Base-by-base conservation (phyloP, 371 early-diverging fungal species). In the Dichotomocladium elegans region DNA sequence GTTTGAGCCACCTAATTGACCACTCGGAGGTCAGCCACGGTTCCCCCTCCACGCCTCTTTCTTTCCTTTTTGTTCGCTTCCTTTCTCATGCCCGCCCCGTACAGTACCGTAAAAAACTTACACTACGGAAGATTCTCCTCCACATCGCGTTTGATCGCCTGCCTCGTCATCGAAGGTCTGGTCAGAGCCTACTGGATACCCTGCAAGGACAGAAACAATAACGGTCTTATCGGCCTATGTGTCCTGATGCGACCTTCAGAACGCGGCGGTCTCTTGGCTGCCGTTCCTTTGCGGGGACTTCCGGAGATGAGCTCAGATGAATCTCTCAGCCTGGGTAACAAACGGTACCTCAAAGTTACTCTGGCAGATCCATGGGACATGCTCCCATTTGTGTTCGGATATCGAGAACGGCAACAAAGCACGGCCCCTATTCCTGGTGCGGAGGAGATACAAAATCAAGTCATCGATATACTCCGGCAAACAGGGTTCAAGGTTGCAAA, bases 131-230 rank as follows among this genome's bases (percentile, higher is more conserved):
- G 60, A 27, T 73, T 71, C 53, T 83, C 87, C 48, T 82, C 85
- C 2, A 64, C 70, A 7, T 83, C 86, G 11, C 77, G 88, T 26
- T 59, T 87, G 5, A 55, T 86, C n/a, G 54, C 79, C 5, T 86
- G 85, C 47, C 58, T 85, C 14, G 78, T 79, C 21, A 83, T 81
- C 41, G 88, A 88, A 56, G 44, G 56, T 3, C 58, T 87, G 19
- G 78, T 77, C 9, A 51, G 66, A 19, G 78, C 75, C 17, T 66
- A 65, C 59, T 72, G 61, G 51, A 60, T 73, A 1, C 64, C 72
- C 31, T 19, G 41, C 41, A 11, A 28, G 14, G 2, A 2, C 2
- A 9, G 14, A 8, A 9, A 17, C 0, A 8, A 29, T 3, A 11
- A 27, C 10, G 24, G n/a, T n/a, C n/a, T 42, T 8, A 11, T 29